Conservation (phyloP, 805 yeast genomes). For the Nakazawaea ishiwadae region DNA sequence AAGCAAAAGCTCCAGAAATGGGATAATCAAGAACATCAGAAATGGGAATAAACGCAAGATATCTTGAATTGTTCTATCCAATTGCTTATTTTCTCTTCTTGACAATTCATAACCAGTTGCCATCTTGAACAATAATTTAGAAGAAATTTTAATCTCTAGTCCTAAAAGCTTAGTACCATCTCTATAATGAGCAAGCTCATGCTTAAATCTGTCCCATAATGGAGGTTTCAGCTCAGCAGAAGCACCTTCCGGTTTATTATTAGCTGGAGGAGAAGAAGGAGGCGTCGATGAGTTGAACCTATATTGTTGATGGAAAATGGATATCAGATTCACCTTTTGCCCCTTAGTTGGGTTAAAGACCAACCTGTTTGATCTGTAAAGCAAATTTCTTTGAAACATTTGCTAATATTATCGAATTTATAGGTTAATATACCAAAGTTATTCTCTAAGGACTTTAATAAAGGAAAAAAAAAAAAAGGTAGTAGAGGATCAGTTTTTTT, state of each 20-base stretch:
- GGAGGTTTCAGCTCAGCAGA: conserved; percentile 40
- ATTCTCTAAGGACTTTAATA: neutral
- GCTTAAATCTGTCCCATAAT: conserved; percentile 82
- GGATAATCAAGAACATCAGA: conserved; percentile 81
- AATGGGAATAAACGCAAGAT: conserved; percentile 86
- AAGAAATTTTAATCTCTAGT: conserved; percentile 78
- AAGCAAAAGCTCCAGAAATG: conserved; percentile 90
- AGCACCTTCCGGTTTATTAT: conserved; percentile 1
- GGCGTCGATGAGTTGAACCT: conserved; percentile 2
- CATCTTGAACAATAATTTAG: conserved; percentile 74
- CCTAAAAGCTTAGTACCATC: conserved; percentile 92
- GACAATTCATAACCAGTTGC: conserved; percentile 88
- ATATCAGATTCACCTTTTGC: too few relatives aligned
- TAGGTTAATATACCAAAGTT: too few relatives aligned
- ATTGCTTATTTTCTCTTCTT: conserved; percentile 84
- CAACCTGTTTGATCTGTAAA: neutral
- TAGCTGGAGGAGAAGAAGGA: conserved; percentile 2
- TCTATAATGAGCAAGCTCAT: conserved; percentile 88
- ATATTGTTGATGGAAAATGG: too few relatives aligned
- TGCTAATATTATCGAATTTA: too few relatives aligned
- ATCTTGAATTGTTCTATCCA: conserved; percentile 83
- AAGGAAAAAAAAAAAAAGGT: too few relatives aligned
- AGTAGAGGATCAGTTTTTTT: too few relatives aligned
- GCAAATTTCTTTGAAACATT: neutral
- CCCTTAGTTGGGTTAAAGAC: neutral